Evolutionary conservation across 1,284 basidiomycete genomes (phyloP).

Genomic region (Vanrija humicola): DNA sequence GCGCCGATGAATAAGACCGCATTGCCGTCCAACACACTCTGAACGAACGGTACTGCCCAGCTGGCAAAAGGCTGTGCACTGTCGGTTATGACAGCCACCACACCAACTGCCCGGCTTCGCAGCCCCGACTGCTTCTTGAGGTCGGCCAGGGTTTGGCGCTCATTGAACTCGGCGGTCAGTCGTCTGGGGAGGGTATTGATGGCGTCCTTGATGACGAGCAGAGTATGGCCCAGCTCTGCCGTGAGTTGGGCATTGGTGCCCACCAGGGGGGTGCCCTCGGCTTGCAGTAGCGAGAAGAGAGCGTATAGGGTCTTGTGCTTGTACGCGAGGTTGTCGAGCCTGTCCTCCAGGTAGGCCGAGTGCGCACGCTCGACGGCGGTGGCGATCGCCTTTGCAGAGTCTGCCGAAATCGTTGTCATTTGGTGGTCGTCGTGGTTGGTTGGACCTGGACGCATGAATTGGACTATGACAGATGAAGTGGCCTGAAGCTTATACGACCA

Average conservation of each 20-base stretch:
- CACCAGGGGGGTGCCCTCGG: neutral
- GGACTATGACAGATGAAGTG: neutral
- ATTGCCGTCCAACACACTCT: constrained; percentile 8
- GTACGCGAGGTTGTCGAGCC: neutral
- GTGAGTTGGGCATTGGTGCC: neutral
- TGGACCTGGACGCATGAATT: neutral
- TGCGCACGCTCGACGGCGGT: neutral
- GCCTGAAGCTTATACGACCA: too few relatives aligned
- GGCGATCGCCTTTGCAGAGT: neutral
- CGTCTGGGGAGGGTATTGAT: neutral
- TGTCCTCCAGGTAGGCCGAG: neutral
- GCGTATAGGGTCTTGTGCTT: neutral
- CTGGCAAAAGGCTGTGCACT: constrained; percentile 8
- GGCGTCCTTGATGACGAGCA: neutral
- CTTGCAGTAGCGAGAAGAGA: neutral
- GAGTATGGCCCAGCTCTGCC: neutral
- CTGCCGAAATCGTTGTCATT: too few relatives aligned
- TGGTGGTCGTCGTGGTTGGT: neutral
- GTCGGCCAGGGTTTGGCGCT: neutral
- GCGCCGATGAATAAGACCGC: constrained; percentile 3
- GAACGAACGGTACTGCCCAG: constrained; percentile 4
- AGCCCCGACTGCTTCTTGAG: neutral
- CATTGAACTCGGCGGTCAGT: neutral
- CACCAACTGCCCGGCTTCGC: neutral
- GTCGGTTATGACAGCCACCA: neutral